Conservation (phyloP, 495 filamentous ascomycete genomes). For the Neurospora sp. region DNA sequence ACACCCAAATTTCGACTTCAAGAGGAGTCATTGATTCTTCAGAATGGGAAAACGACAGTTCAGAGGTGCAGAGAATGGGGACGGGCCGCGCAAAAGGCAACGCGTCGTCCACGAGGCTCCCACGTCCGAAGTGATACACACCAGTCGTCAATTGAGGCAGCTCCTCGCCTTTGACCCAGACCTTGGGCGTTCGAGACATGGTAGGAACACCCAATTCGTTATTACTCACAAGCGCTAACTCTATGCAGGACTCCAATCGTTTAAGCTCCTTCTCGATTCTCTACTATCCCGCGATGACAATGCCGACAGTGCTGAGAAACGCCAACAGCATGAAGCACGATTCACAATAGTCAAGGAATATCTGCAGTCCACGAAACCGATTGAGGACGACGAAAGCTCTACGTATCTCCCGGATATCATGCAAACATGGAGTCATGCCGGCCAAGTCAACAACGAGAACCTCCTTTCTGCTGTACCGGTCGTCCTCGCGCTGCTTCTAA, state of each 20-base stretch:
- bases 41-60: slow-evolving; percentile 34
- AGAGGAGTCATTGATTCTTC: not conserved
- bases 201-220: slow-evolving; percentile 32
- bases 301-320: slow-evolving; percentile 21
- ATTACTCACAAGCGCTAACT: not conserved
- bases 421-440: slow-evolving; percentile 68
- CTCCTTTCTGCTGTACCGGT: slow-evolving; percentile 66
- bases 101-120: slow-evolving; percentile 36
- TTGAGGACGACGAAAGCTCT: slow-evolving; percentile 42
- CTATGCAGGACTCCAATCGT: slow-evolving; percentile 54
- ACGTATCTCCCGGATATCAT: slow-evolving; percentile 64
- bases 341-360: slow-evolving; percentile 60
- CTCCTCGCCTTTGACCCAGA: slow-evolving; percentile 62
- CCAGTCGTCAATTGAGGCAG: slow-evolving; percentile 48
- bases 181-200: slow-evolving; percentile 48
- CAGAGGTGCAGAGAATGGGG: slow-evolving; percentile 20
- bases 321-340: slow-evolving; percentile 27
- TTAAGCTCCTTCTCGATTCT: slow-evolving; percentile 65
- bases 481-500: slow-evolving; percentile 65
- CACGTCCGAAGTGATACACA: slow-evolving; percentile 45
- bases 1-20: not conserved
- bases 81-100: slow-evolving; percentile 19
- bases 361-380: slow-evolving; percentile 55
- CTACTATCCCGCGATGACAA: slow-evolving; percentile 46
- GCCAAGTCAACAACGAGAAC: slow-evolving; percentile 60